Conservation (phyloP, 140 eudicot genomes). For the Senecio squalidus region DNA sequence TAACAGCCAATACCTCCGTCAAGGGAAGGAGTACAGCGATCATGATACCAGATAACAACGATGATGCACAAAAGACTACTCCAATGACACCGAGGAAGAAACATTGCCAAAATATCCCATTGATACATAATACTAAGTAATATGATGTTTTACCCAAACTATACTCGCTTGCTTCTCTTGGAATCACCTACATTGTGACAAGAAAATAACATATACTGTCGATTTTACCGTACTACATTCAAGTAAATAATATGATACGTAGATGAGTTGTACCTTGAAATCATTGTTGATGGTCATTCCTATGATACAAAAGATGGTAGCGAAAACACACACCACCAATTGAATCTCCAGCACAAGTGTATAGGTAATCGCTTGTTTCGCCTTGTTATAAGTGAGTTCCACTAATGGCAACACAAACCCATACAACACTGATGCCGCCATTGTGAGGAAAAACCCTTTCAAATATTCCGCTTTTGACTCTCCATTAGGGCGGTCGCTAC, state of each 20-base stretch:
- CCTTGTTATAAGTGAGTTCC: slow-evolving; percentile 34
- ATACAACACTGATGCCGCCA: slow-evolving; percentile 40
- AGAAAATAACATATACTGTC: not conserved
- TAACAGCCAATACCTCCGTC: slow-evolving; percentile 32
- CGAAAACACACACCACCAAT: slow-evolving; percentile 37
- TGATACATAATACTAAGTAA: slow-evolving; percentile 25
- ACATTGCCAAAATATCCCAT: slow-evolving; percentile 42
- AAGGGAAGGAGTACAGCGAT: slow-evolving; percentile 32
- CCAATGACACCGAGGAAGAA: slow-evolving; percentile 41
- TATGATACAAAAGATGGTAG: slow-evolving; percentile 29
- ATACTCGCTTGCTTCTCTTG: slow-evolving; percentile 38
- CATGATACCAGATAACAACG: slow-evolving; percentile 31
- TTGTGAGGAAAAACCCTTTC: slow-evolving; percentile 33
- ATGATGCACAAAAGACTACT: slow-evolving; percentile 39
- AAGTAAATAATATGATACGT: too few species aligned
- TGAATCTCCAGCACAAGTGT: slow-evolving; percentile 46
- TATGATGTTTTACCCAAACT: slow-evolving; percentile 28
- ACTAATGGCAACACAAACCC: slow-evolving; percentile 44
- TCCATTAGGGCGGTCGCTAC: slow-evolving; percentile 40
- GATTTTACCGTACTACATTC: too few species aligned
- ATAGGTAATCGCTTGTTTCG: slow-evolving; percentile 32
- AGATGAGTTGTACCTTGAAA: slow-evolving; percentile 25
- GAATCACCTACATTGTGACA: slow-evolving; percentile 27
- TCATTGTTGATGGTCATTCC: slow-evolving; percentile 48
- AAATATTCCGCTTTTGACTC: slow-evolving; percentile 30